phyloP scores from a whole-genome alignment of 2,329 filamentous ascomycete genomes.

The Fusarium sp. region DNA sequence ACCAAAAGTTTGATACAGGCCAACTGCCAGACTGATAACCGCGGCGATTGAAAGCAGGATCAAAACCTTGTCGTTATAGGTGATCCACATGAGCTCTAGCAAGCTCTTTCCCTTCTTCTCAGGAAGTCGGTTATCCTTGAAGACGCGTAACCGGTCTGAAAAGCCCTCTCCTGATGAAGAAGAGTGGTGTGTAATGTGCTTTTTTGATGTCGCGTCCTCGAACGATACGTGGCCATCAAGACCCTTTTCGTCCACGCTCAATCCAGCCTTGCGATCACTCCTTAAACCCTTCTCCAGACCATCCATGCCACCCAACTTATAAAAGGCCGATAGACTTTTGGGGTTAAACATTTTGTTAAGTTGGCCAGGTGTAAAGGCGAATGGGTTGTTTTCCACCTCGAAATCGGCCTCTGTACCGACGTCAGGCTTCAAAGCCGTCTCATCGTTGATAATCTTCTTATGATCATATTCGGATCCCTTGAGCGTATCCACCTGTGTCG shows the following conservation, averaged over 20 bases:
- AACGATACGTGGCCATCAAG: constrained; percentile 77
- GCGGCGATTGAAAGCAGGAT: constrained; percentile 79
- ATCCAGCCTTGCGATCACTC: constrained; percentile 76
- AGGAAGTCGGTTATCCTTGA: constrained; percentile 77
- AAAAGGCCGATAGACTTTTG: constrained; percentile 86
- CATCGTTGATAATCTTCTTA: constrained; percentile 71
- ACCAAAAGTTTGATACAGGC: constrained; percentile 81
- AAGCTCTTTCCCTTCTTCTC: constrained; percentile 81
- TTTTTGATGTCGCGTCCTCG: constrained; percentile 70
- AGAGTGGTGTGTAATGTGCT: constrained; percentile 38
- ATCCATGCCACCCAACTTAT: constrained; percentile 79
- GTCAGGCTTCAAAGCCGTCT: constrained; percentile 80
- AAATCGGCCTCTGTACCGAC: constrained; percentile 83
- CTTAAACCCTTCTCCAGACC: constrained; percentile 85
- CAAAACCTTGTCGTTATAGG: constrained; percentile 85
- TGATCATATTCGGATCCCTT: constrained; percentile 56
- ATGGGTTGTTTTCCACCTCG: constrained; percentile 80
- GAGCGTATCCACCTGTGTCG: constrained; percentile 57
- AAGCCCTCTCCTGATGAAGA: constrained; percentile 52
- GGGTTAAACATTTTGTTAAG: constrained; percentile 90
- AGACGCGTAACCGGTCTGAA: constrained; percentile 76
- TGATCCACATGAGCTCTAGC: constrained; percentile 82
- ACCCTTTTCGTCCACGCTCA: constrained; percentile 80
- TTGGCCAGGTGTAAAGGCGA: constrained; percentile 86
- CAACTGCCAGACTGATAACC: constrained; percentile 78